A percentile compares a stretch with the other conserved stretches of the same genome.
Evolutionary conservation across 345 rosid species (phyloP).

Genomic region (Iberis pinnata): DNA sequence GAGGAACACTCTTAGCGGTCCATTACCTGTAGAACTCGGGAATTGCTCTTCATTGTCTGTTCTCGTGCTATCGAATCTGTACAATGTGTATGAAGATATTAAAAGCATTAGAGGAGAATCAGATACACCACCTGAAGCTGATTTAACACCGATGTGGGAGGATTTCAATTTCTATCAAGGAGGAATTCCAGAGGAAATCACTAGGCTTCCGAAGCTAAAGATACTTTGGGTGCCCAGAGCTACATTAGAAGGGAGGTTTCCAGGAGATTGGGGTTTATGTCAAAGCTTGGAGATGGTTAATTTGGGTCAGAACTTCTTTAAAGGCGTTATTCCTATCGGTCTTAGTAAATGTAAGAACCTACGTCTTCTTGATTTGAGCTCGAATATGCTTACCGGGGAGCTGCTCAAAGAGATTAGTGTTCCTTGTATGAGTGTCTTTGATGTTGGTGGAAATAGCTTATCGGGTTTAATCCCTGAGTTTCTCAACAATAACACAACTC

Average conservation of each 20-base stretch:
- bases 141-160: slow-evolving; percentile 38
- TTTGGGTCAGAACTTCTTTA: slow-evolving; percentile 66
- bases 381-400: slow-evolving; percentile 54
- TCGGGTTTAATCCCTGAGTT: slow-evolving; percentile 70
- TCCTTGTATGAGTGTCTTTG: slow-evolving; percentile 81
- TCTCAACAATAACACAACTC: slow-evolving; percentile 20
- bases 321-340: slow-evolving; percentile 46
- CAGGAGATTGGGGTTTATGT: slow-evolving; percentile 64
- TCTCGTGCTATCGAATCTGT: slow-evolving; percentile 62
- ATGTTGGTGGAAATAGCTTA: slow-evolving; percentile 57
- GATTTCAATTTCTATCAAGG: slow-evolving; percentile 80
- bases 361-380: slow-evolving; percentile 63
- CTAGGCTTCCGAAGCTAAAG: slow-evolving; percentile 58
- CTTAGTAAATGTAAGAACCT: slow-evolving; percentile 57
- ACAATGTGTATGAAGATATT: slow-evolving; percentile 41
- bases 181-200: slow-evolving; percentile 48
- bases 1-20: slow-evolving; percentile 68
- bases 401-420: slow-evolving; percentile 48
- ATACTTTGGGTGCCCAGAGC: slow-evolving; percentile 88
- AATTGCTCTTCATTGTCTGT: slow-evolving; percentile 59
- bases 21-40: slow-evolving; percentile 67
- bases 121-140: slow-evolving; percentile 30
- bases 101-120: slow-evolving; percentile 31
- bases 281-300: slow-evolving; percentile 70
- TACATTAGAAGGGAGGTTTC: slow-evolving; percentile 56